Evolutionary conservation across 1,139 yeast species (phyloP), one percentile per base, ranked within the genome.

Genomic region (Geotrichum carabidarum): DNA sequence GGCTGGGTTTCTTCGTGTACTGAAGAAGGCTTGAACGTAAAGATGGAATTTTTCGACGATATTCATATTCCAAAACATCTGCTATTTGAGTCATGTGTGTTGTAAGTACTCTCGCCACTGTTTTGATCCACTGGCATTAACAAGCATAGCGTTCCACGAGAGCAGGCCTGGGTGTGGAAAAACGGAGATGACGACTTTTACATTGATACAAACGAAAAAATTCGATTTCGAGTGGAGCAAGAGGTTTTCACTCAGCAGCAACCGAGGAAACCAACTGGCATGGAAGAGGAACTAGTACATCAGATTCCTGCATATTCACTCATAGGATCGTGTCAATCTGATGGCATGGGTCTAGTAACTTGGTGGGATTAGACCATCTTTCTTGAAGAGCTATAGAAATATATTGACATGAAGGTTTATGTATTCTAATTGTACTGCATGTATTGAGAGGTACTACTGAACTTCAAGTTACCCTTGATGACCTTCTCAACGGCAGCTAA

Each of bases 401-500:
- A 40, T 40, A 40, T 40, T 35, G 4, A 40, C 12, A n/a, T 15
- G 15, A 40, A 40, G 12, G 27, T 22, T 22, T 22, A 22, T 22
- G 12, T n/a, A 11, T 46, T 37, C 42, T 71, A 89, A 71, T 91
- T 91, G 71, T 91, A 91, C 79, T 91, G 98, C 98, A 93, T 93
- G 76, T 93, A 93, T 76, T 93, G 89, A 64, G 96, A 86, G 42
- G 99, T 93, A 51, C 96, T 86, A 74, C 95, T 86, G 78, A 93
- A 93, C 79, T 93, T 93, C 83, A 91, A 83, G 76, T 94, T 93
- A 66, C 99, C 98, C 78, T 91, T 93, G 68, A 93, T 93, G 60
- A 93, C 99, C 78, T 93, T 93, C 65, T 94, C 98, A 54, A 93
- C 99, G 35, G 99, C 96, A 65, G 93, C 89, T 66, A 93, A 78